phyloP scores from a whole-genome alignment of 768 basidiomycete genomes.

The Russula ochroleuca region DNA sequence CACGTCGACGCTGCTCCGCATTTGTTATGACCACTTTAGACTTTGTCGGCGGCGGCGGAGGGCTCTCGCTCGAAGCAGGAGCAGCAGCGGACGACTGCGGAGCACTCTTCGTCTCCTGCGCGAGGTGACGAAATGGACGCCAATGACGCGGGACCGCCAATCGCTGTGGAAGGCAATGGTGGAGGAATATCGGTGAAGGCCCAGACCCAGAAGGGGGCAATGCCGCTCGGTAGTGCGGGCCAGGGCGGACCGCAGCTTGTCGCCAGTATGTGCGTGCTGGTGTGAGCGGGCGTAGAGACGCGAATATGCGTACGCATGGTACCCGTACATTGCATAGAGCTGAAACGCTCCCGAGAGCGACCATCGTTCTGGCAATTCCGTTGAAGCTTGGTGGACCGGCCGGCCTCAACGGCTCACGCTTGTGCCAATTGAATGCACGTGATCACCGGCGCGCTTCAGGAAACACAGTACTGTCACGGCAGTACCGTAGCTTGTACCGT shows the following conservation, averaged over 20 bases:
- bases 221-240: conserved; percentile 6
- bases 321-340: background rate
- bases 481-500: too few species aligned
- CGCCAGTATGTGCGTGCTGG: background rate
- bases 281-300: background rate
- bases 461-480: too few species aligned
- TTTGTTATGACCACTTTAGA: conserved; percentile 11
- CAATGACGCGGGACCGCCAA: background rate
- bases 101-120: conserved; percentile 10
- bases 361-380: conserved; percentile 3
- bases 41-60: background rate
- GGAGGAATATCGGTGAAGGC: background rate
- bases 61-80: background rate
- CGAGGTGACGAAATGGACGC: conserved; percentile 6
- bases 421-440: background rate
- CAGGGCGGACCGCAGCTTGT: conserved; percentile 6
- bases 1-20: conserved; percentile 60
- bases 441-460: background rate
- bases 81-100: background rate
- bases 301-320: background rate
- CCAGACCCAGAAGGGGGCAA: background rate
- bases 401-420: background rate
- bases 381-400: background rate
- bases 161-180: background rate
- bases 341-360: conserved; percentile 4